Base-by-base conservation (phyloP, 495 filamentous ascomycete genomes). In the Hypoxylon cercidicola region DNA sequence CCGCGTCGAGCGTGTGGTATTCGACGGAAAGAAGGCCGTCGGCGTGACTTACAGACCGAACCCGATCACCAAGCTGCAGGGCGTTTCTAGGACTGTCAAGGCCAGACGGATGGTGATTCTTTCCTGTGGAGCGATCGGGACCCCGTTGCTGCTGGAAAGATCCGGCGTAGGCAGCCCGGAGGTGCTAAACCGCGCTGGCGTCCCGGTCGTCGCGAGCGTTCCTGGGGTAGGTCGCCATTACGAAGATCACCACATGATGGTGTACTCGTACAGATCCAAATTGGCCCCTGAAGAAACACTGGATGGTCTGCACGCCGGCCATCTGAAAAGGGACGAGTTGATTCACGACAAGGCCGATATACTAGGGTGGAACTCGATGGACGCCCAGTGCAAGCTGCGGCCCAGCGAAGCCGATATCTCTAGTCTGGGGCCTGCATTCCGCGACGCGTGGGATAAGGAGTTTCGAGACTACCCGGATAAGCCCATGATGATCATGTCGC, bases 131-230 rank as follows among this genome's bases (percentile, higher is more conserved):
- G n/a, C n/a, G n/a, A n/a, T n/a, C n/a, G n/a, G n/a, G n/a, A n/a
- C n/a, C n/a, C n/a, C n/a, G n/a, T n/a, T n/a, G n/a, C n/a, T n/a
- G n/a, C n/a, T n/a, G n/a, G n/a, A n/a, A n/a, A n/a, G n/a, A 1
- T 88, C 85, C 0, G 84, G 85, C 2, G 69, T 87, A 39, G 84
- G 84, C 25, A 55, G 60, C 16, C 59, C 64, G 0, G 54, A 71
- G 18, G 49, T 74, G 9, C 65, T 77, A 8, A 12, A 67, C 16
- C 53, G 46, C 20, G 64, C 65, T n/a, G 60, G 61, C 25, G 34
- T 66, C 60, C 13, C 34, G 2, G 10, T 62, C n/a, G n/a, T n/a
- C n/a, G n/a, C n/a, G n/a, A n/a, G n/a, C n/a, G n/a, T 80, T 25
- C 74, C 78, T 10, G 78, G 75, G 10, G 77, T 81, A 20, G 78